Percentiles rank a stretch among this genome's conserved stretches.
These are phyloP conservation scores for Artomyces pyxidatus DNA, from an alignment of 768 basidiomycete genomes.

Conservation along the genomic window DNA sequence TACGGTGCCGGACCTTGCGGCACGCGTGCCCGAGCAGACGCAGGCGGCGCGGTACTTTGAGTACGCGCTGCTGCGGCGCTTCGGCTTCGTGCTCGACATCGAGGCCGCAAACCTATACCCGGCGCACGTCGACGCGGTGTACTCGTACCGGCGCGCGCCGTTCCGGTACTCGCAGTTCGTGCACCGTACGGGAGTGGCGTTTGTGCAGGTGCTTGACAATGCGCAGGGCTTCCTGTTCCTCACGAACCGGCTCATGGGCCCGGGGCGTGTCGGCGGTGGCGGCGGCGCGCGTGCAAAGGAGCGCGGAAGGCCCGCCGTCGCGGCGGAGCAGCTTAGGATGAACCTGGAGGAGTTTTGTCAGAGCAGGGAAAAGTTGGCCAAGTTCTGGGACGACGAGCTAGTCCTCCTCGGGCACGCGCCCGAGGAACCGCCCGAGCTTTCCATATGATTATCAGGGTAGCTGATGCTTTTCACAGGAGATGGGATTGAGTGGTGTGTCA, in stretches of 20 bases:
- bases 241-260: conserved; percentile 78
- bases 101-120: conserved; percentile 75
- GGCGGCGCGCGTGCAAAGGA: conserved; percentile 10
- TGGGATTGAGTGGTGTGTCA: no score
- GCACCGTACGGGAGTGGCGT: conserved; percentile 82
- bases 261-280: conserved; percentile 49
- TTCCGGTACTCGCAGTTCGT: conserved; percentile 88
- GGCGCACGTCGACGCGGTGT: conserved; percentile 74
- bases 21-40: conserved; percentile 57
- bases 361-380: conserved; percentile 25
- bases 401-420: conserved; percentile 8
- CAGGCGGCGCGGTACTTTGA: conserved; percentile 72
- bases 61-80: conserved; percentile 63
- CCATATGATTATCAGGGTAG: no score
- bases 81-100: conserved; percentile 78
- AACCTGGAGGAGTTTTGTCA: conserved; percentile 30
- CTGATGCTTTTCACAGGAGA: no score
- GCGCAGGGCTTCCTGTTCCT: conserved; percentile 79
- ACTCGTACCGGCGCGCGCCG: conserved; percentile 77
- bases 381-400: conserved; percentile 22
- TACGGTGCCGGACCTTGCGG: conserved; percentile 54
- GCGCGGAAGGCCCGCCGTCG: conserved; percentile 21
- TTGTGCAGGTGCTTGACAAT: conserved; percentile 81
- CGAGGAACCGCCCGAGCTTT: conserved; percentile 15
- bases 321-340: conserved; percentile 25